phyloP scores from a whole-genome alignment of 495 filamentous ascomycete species.

The Pseudotulostoma volvatum region DNA sequence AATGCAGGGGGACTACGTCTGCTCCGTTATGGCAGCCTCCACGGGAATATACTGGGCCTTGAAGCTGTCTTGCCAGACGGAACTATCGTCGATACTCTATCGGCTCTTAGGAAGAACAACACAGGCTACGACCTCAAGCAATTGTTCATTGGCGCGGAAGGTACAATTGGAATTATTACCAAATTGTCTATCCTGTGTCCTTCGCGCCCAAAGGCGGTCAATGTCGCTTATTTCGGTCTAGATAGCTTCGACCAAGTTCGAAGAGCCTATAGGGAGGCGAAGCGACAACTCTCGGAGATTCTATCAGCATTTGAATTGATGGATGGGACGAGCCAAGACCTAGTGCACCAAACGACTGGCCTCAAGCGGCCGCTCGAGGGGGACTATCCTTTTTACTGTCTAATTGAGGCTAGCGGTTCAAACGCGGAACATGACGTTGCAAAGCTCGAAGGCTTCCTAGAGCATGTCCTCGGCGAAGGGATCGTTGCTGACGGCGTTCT shows the following conservation, averaged over 20 bases:
- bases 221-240: slow-evolving; percentile 80
- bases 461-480: slow-evolving; percentile 70
- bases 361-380: slow-evolving; percentile 67
- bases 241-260: slow-evolving; percentile 77
- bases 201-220: slow-evolving; percentile 64
- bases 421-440: slow-evolving; percentile 83
- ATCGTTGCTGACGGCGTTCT: slow-evolving; percentile 78
- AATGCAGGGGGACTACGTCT: slow-evolving; percentile 88
- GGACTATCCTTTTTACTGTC: slow-evolving; percentile 82
- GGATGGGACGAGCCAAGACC: slow-evolving; percentile 63
- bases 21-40: slow-evolving; percentile 82
- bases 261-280: slow-evolving; percentile 67
- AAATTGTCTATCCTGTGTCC: slow-evolving; percentile 79
- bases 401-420: slow-evolving; percentile 89
- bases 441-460: slow-evolving; percentile 75
- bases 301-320: slow-evolving; percentile 95
- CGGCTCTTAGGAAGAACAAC: slow-evolving; percentile 87
- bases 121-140: slow-evolving; percentile 97
- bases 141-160: slow-evolving; percentile 88
- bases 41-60: slow-evolving; percentile 80
- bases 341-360: slow-evolving; percentile 57
- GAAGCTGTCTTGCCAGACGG: slow-evolving; percentile 89
- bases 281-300: slow-evolving; percentile 80
- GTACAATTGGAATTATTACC: slow-evolving; percentile 88
- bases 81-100: slow-evolving; percentile 76